Conservation (phyloP, 352 stramenopile species). For the Phytophthora rubi region DNA sequence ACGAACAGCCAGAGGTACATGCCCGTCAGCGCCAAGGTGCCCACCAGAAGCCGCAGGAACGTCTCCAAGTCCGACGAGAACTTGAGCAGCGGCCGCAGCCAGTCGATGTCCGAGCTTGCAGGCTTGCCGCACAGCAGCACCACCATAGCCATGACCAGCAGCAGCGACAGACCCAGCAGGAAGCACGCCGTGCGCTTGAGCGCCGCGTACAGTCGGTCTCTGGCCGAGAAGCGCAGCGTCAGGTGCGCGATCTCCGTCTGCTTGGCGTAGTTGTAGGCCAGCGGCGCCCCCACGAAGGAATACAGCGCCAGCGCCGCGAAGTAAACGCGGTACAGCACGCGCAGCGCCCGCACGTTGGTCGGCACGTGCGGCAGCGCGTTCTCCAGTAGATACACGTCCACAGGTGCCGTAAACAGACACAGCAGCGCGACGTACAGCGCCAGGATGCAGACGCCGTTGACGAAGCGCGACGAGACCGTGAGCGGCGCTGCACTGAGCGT, state of each 20-base stretch:
- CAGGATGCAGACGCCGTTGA: slow-evolving; percentile 71
- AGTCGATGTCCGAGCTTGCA: slow-evolving; percentile 77
- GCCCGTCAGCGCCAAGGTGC: slow-evolving; percentile 72
- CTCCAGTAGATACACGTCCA: slow-evolving; percentile 83
- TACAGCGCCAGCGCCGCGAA: slow-evolving; percentile 67
- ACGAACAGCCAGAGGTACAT: slow-evolving; percentile 85
- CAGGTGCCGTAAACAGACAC: slow-evolving; percentile 78
- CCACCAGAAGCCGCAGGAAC: slow-evolving; percentile 74
- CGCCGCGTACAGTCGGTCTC: slow-evolving; percentile 61
- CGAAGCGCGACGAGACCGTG: slow-evolving; percentile 71
- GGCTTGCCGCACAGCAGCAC: slow-evolving; percentile 82
- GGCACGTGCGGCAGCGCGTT: slow-evolving; percentile 70
- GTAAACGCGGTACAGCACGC: slow-evolving; percentile 76
- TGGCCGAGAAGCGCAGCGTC: slow-evolving; percentile 66
- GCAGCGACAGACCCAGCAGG: slow-evolving; percentile 66
- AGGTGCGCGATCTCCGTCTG: slow-evolving; percentile 87
- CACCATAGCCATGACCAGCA: slow-evolving; percentile 73
- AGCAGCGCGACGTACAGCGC: slow-evolving; percentile 76
- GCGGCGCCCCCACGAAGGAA: slow-evolving; percentile 73
- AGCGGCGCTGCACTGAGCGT: slow-evolving; percentile 66
- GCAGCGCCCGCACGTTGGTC: slow-evolving; percentile 57
- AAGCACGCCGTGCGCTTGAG: slow-evolving; percentile 82
- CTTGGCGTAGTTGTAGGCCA: slow-evolving; percentile 85
- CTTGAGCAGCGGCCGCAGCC: slow-evolving; percentile 82
- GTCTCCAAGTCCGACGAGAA: slow-evolving; percentile 78